Conservation (phyloP, 768 basidiomycete species). For the Lactarius trivialis region DNA sequence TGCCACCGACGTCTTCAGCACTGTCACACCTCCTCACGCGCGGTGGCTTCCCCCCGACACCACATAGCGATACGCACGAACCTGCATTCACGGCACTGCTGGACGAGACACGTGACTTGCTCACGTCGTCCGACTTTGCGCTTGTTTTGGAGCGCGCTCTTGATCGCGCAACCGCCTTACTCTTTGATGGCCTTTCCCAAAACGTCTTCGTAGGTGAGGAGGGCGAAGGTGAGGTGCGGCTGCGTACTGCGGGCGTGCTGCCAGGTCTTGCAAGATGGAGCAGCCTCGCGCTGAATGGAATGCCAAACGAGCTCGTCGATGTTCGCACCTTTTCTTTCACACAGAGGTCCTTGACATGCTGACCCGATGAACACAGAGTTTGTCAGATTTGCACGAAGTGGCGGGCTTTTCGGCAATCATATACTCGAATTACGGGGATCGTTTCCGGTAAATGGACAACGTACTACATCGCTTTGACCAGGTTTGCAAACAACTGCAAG, state of each 20-base stretch:
- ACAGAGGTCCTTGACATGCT: not conserved
- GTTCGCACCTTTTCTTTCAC: conserved; percentile 39
- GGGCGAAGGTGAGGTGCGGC: conserved; percentile 37
- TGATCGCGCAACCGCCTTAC: conserved; percentile 56
- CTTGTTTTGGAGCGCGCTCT: conserved; percentile 67
- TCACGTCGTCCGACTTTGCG: conserved; percentile 64
- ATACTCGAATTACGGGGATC: conserved; percentile 61
- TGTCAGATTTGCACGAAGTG: conserved; percentile 59
- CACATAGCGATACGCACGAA: conserved; percentile 34
- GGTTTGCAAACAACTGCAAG: not conserved
- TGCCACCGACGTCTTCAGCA: conserved; percentile 68
- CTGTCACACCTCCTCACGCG: conserved; percentile 62
- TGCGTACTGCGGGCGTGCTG: conserved; percentile 71
- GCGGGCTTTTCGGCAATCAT: conserved; percentile 65
- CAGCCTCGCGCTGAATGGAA: conserved; percentile 52
- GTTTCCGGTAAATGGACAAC: conserved; percentile 32
- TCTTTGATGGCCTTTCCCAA: conserved; percentile 57
- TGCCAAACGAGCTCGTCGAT: conserved; percentile 79
- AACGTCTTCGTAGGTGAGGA: conserved; percentile 48
- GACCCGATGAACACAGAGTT: conserved; percentile 37
- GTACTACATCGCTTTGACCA: not conserved
- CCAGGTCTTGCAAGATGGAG: conserved; percentile 80
- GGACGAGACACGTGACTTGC: conserved; percentile 55
- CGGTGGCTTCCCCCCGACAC: conserved; percentile 42
- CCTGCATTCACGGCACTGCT: conserved; percentile 58